Evolutionary conservation across 441 rosid genomes (phyloP).

Genomic region (Raphanus hybrid): DNA sequence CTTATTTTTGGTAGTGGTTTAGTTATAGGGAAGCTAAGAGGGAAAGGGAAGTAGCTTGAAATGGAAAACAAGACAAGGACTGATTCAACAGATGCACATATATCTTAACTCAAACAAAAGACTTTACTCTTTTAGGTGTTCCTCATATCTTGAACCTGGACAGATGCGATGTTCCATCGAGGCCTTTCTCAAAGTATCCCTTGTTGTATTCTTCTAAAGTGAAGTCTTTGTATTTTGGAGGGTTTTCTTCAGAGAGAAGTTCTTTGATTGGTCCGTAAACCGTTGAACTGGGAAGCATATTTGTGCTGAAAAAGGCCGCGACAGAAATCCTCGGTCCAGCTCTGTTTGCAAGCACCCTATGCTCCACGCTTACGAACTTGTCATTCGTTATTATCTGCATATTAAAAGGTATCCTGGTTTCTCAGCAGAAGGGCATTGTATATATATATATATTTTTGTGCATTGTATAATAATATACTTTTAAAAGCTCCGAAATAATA

Average conservation of each 20-base stretch:
- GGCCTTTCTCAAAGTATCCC: constrained; percentile 45
- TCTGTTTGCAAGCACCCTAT: constrained; percentile 55
- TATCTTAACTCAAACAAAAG: not conserved
- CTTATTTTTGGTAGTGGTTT: not conserved
- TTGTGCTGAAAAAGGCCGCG: constrained; percentile 53
- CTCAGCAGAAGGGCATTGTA: constrained; percentile 12
- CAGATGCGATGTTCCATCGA: constrained; percentile 53
- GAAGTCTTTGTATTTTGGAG: constrained; percentile 53
- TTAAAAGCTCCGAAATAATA: not conserved
- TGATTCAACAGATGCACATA: not conserved
- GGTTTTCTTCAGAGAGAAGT: constrained; percentile 59
- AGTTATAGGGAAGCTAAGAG: too few relatives aligned
- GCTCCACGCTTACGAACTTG: constrained; percentile 59
- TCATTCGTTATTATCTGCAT: constrained; percentile 59
- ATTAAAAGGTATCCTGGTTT: not conserved
- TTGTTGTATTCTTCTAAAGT: constrained; percentile 42
- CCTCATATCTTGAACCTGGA: constrained; percentile 15
- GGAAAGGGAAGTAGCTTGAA: not conserved
- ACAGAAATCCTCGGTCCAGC: constrained; percentile 54
- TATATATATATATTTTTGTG: too few relatives aligned
- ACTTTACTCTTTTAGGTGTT: not conserved
- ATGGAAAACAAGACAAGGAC: not conserved
- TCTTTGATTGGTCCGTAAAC: constrained; percentile 59
- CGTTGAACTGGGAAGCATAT: constrained; percentile 17
- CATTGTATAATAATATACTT: too few relatives aligned